Conservation (phyloP, 1,284 basidiomycete genomes). For the Hemileia vastatrix region DNA sequence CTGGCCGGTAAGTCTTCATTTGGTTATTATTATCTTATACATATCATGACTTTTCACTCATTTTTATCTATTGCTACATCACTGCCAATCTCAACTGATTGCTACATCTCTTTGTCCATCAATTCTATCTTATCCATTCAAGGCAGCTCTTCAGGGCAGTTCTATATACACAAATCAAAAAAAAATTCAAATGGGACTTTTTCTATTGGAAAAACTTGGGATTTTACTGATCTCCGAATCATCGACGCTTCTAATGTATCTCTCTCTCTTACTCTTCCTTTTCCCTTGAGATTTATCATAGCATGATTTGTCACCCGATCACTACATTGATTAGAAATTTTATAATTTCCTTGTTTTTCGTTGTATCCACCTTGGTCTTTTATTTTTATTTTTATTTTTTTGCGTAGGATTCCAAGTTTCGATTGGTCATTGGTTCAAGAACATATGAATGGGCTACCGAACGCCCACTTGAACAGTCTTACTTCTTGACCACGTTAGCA, state of each 20-base stretch:
- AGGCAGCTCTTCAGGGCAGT: slow-evolving; percentile 15
- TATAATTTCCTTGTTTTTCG: no score
- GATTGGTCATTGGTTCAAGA: slow-evolving; percentile 61
- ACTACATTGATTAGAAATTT: no score
- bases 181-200: slow-evolving; percentile 88
- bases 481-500: slow-evolving; percentile 61
- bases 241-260: slow-evolving; percentile 50
- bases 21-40: slow-evolving; percentile 53
- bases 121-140: background rate
- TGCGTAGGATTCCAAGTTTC: slow-evolving; percentile 14
- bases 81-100: background rate
- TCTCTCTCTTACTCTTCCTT: background rate
- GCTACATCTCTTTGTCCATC: background rate
- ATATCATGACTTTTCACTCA: slow-evolving; percentile 54
- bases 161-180: slow-evolving; percentile 79
- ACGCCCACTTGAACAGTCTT: slow-evolving; percentile 56
- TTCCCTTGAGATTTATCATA: no score
- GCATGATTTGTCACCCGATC: no score
- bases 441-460: slow-evolving; percentile 82
- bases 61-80: background rate
- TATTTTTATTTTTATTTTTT: no score
- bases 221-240: slow-evolving; percentile 64
- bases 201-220: slow-evolving; percentile 97
- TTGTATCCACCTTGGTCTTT: no score
- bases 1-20: slow-evolving; percentile 60